These are phyloP conservation scores for Collybia sp. DNA, from an alignment of 768 basidiomycete species.

Conservation along the genomic window DNA sequence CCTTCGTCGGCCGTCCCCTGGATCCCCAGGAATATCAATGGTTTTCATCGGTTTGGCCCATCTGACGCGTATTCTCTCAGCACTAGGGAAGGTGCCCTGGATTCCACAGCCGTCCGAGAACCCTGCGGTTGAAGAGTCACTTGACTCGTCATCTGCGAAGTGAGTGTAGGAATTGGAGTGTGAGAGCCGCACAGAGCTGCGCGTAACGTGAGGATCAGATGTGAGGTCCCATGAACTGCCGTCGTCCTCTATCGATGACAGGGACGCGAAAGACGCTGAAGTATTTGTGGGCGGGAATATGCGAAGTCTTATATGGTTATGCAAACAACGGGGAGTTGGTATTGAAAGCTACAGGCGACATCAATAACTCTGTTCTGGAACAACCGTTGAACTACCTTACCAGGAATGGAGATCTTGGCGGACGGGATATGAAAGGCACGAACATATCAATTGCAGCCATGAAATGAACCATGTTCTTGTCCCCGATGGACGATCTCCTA, in stretches of 20 bases:
- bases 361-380: constrained; percentile 1
- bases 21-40: constrained; percentile 35
- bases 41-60: constrained; percentile 68
- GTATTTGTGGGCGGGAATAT: constrained; percentile 61
- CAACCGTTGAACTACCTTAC: constrained; percentile 30
- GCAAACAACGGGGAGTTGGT: constrained; percentile 73
- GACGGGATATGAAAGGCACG: constrained; percentile 63
- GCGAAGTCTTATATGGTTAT: constrained; percentile 68
- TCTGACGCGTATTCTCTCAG: constrained; percentile 70
- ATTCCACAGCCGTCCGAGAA: constrained; percentile 60
- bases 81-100: constrained; percentile 75
- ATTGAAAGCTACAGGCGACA: constrained; percentile 54
- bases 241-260: constrained; percentile 75
- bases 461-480: constrained; percentile 61
- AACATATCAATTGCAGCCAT: constrained; percentile 80
- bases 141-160: constrained; percentile 81
- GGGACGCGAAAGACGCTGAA: constrained; percentile 62
- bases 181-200: constrained; percentile 40
- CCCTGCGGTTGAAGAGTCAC: constrained; percentile 57
- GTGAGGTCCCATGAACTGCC: constrained; percentile 67
- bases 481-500: constrained; percentile 54
- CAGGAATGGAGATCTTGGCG: constrained; percentile 72
- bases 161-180: constrained; percentile 60
- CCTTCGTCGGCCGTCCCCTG: constrained; percentile 51
- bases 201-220: constrained; percentile 72